Percentiles rank a stretch among this genome's conserved stretches.
phyloP scores from a whole-genome alignment of 257 asterid genomes.

The Solanum lycopersicoides region DNA sequence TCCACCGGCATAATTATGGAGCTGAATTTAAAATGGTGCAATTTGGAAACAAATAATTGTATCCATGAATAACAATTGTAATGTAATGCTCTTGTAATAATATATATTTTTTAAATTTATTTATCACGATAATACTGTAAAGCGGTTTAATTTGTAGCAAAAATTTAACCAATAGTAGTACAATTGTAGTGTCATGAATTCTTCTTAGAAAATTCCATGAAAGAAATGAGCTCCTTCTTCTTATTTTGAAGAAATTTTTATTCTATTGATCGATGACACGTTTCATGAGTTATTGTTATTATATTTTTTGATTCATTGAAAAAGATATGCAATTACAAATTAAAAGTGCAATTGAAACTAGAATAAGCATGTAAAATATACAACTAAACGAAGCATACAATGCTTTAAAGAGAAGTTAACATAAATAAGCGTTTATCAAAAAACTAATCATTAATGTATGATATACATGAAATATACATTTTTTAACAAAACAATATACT shows the following conservation, averaged over 20 bases:
- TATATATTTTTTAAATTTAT: no score
- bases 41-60: background rate
- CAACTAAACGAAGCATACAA: background rate
- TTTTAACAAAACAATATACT: no score
- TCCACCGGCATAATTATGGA: background rate
- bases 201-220: background rate
- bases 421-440: background rate
- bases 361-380: background rate
- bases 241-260: background rate
- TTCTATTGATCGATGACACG: background rate
- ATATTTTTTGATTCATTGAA: background rate
- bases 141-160: background rate
- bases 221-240: background rate
- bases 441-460: background rate
- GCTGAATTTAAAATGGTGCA: background rate
- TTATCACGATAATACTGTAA: background rate
- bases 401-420: background rate
- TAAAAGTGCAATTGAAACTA: background rate
- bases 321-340: background rate
- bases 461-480: background rate
- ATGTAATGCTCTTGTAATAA: no score
- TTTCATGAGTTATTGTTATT: background rate
- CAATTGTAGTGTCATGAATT: background rate
- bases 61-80: background rate
- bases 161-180: background rate